phyloP scores from a whole-genome alignment of 805 yeast species.

The Priceomyces haplophilus region DNA sequence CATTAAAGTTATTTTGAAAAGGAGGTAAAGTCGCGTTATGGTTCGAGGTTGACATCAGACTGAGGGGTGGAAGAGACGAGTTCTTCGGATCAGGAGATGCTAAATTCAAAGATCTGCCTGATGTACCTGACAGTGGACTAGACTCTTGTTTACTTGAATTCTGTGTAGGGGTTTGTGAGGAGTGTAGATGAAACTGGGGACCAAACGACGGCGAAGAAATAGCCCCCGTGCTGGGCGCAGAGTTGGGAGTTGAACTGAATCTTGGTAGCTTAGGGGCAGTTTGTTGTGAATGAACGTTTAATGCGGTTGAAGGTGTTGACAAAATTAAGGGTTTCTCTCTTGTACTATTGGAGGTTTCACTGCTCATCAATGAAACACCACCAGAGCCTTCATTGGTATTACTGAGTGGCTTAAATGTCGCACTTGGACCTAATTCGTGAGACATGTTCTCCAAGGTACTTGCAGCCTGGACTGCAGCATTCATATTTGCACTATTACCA shows the following conservation, averaged over 20 bases:
- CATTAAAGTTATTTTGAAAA: constrained; percentile 17
- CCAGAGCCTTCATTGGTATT: constrained; percentile 7
- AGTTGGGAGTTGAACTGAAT: constrained; percentile 16
- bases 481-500: constrained; percentile 7
- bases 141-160: constrained; percentile 3
- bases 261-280: constrained; percentile 33
- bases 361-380: constrained; percentile 35
- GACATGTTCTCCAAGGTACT: constrained; percentile 45
- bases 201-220: constrained; percentile 46
- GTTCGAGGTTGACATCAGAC: constrained; percentile 17
- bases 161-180: constrained; percentile 4
- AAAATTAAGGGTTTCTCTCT: constrained; percentile 17
- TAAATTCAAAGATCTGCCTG: constrained; percentile 24
- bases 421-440: constrained; percentile 43
- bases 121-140: constrained; percentile 9
- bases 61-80: constrained; percentile 26
- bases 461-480: constrained; percentile 36
- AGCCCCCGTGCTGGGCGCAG: constrained; percentile 10
- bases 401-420: constrained; percentile 31
- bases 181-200: constrained; percentile 35
- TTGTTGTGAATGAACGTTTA: constrained; percentile 26
- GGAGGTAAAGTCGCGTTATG: constrained; percentile 25
- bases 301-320: constrained; percentile 39
- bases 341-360: constrained; percentile 15
- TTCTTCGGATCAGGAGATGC: constrained; percentile 11